phyloP scores from a whole-genome alignment of 495 filamentous ascomycete genomes.

The Xanthoparmelia taractica region DNA sequence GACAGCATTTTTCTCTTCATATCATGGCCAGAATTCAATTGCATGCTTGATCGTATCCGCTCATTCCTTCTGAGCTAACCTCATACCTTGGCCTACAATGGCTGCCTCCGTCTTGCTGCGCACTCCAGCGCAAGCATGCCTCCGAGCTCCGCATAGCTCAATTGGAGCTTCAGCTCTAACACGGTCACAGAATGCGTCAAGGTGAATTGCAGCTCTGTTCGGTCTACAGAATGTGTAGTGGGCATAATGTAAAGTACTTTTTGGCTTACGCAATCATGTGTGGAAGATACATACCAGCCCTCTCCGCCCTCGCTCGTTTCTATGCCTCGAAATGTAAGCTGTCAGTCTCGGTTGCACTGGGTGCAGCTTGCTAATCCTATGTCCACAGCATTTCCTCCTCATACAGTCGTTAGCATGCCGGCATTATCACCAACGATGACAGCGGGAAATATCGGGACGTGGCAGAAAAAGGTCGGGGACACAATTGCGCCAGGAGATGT shows the following conservation, averaged over 20 bases:
- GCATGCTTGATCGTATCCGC: not conserved
- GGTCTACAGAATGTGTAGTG: not conserved
- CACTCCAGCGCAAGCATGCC: conserved; percentile 15
- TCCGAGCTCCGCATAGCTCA: conserved; percentile 21
- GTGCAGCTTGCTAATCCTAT: not conserved
- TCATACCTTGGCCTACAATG: conserved; percentile 16
- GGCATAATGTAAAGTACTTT: not conserved
- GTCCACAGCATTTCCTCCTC: conserved; percentile 70
- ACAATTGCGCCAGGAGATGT: conserved; percentile 84
- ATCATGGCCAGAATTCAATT: not conserved
- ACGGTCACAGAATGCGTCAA: conserved; percentile 19
- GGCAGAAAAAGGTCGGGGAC: conserved; percentile 97
- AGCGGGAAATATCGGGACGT: conserved; percentile 89
- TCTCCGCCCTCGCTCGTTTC: conserved; percentile 58
- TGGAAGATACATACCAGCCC: conserved; percentile 38
- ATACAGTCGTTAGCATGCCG: conserved; percentile 95
- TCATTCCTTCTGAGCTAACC: not conserved
- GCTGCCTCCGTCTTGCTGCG: conserved; percentile 22
- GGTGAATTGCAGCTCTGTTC: not conserved
- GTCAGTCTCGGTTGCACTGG: not conserved
- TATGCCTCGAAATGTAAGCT: conserved; percentile 70
- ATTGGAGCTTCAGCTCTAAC: conserved; percentile 10
- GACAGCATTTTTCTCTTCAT: not conserved
- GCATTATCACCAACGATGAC: conserved; percentile 98
- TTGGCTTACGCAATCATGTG: not conserved